Base-by-base conservation (phyloP, 75 land plant genomes). In the Picea sitchensis region DNA sequence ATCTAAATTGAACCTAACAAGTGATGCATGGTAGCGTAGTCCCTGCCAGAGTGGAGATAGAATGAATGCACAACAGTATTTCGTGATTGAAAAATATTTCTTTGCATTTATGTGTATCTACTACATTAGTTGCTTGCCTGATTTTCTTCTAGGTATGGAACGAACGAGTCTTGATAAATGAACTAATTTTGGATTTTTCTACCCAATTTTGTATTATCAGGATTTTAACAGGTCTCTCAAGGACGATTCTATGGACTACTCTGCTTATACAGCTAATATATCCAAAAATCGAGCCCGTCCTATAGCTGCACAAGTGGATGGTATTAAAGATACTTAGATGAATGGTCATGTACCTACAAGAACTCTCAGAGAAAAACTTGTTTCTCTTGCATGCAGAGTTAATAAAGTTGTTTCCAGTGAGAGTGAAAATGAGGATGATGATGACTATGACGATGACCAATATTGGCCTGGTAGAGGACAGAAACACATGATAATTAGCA, bases 211-310 rank as follows among this genome's bases (percentile, higher is more conserved):
- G 36, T 34, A 41, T 78, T 61, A 47, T n/a, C 93, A 98, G 98
- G 96, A 90, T 26, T 95, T 90, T 64, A 98, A 98, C 83, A 82
- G 79, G 79, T 68, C 91, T 14, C 78, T 98, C 79, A 98, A 86
- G 87, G 99, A 95, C 72, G 98, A 98, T 73, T 82, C 94, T 4
- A 76, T 95, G 72, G 99, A 98, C 73, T 98, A 95, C 74, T 75
- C 98, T 11, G 63, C 84, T n/a, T 93, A 93, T 80, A 85, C 95
- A 21, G 87, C 96, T 58, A 87, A 79, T 78, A 82, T 88, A 20
- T 81, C 88, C 38, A 87, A 85, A 79, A 98, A 95, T 61, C 82
- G 93, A 30, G 86, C 93, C 26, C 59, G 68, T 3, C 30, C 76
- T 26, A 30, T 59, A 13, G 67, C 64, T 61, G 65, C 60, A 32